Base-by-base conservation (phyloP, 257 asterid genomes). In the Agastache rugosa region DNA sequence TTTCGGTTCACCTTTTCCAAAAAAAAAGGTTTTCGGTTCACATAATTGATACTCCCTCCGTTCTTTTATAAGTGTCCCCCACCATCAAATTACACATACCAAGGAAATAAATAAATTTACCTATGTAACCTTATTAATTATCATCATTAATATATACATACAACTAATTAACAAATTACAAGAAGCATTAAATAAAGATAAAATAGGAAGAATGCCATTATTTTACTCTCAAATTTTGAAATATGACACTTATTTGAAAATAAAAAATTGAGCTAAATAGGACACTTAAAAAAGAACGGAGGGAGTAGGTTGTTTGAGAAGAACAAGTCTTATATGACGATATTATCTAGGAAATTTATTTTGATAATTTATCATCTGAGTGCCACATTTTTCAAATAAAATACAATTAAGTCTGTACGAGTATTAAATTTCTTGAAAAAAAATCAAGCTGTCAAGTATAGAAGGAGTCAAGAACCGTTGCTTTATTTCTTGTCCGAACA, bases 321-420 rank as follows among this genome's bases (percentile, higher is more conserved):
- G 78, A 78, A 72, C 8, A 64, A 59, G 74, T 73, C 77, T 72
- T 67, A 25, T 27, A 14, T 72, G 64, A 66, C 55, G 72, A 67
- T 73, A 20, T 53, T 42, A 73, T 61, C 31, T 44, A 23, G 0
- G 19, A 0, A 11, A 4, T 15, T 6, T 25, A 17, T 15, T 50
- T 35, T 15, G 9, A 15, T 34, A 50, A 12, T 74, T 37, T 16
- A 4, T 47, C 20, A 31, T 34, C 8, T 4, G 69, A 44, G 41
- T 48, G 41, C 58, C 20, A 48, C 55, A 35, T 58, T 50, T 74
- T 73, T 11, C 54, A 31, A 55, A 60, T 65, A 10, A 10, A 72
- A 56, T 66, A 47, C 16, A 23, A 8, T 5, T n/a, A 16, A 22
- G 3, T 64, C 22, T 34, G 15, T 4, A 22, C 1, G 35, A 62